Evolutionary conservation across 768 basidiomycete genomes (phyloP).

Genomic region (Boletus rubroflammeus): DNA sequence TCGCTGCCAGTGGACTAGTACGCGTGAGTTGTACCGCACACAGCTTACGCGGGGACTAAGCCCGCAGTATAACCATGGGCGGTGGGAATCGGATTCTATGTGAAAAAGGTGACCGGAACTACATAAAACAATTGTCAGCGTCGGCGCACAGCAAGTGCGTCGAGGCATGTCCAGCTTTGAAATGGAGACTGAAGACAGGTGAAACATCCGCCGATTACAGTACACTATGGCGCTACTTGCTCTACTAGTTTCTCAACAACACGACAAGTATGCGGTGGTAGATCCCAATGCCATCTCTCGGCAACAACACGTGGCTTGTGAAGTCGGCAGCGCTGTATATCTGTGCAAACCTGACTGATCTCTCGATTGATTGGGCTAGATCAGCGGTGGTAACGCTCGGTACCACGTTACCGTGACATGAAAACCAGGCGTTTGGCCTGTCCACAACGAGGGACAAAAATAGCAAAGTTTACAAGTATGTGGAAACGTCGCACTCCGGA

Average conservation of each 20-base stretch:
- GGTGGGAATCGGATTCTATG: constrained; percentile 22
- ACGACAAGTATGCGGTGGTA: constrained; percentile 8
- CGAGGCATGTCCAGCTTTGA: background rate
- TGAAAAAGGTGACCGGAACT: constrained; percentile 16
- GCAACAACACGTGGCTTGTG: constrained; percentile 16
- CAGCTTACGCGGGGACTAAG: constrained; percentile 22
- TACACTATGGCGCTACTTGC: background rate
- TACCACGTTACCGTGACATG: constrained; percentile 2
- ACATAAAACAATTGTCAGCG: constrained; percentile 11
- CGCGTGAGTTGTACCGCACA: constrained; percentile 4
- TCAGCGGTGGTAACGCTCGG: constrained; percentile 19
- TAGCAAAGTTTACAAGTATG: constrained; percentile 6
- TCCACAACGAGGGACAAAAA: constrained; percentile 11
- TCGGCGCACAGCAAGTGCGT: constrained; percentile 18
- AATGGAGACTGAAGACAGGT: background rate
- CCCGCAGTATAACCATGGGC: constrained; percentile 20
- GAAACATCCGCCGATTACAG: background rate
- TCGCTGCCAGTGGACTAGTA: background rate
- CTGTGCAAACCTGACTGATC: constrained; percentile 15
- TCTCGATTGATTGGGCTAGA: constrained; percentile 15
- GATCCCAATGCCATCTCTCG: constrained; percentile 14
- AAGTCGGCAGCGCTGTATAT: constrained; percentile 2
- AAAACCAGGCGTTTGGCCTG: constrained; percentile 8
- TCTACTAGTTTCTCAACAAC: constrained; percentile 10
- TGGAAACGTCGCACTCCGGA: constrained; percentile 5